Base-by-base conservation (phyloP, 805 yeast genomes). In the Pichia thaimueangensis region DNA sequence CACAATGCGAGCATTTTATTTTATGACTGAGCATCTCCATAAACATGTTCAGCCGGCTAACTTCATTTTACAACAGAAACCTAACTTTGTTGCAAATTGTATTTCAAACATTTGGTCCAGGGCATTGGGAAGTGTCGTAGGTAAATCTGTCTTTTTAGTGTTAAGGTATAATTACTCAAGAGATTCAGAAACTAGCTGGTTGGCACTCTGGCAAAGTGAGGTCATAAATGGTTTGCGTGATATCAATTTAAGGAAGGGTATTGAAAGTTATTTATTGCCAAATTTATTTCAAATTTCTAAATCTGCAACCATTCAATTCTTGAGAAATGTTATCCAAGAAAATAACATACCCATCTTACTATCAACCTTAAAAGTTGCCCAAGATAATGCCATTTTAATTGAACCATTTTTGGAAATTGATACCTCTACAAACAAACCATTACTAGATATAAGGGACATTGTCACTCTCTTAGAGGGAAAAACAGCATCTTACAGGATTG, bases 51-150 rank as follows among this genome's bases (percentile, higher is more conserved):
- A 73, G 15, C 61, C 72, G 6, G 52, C 59, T 0, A 51, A 54
- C 25, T 61, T 56, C 39, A 61, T 86, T 9, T 39, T 80, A 2
- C 48, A 55, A 1, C 42, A 58, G 5, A 69, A 69, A 28, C 78
- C 83, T 1, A 34, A 49, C 1, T 77, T 83, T 45, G 59, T 78
- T 4, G 50, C 50, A 3, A 62, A 62, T 9, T 70, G 83, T n/a
- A 54, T 83, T 12, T 51, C 62, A 2, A 59, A 69, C 15, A 78
- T 83, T 64, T 62, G 66, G 48, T 68, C 79, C 1, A 78, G 74
- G 49, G 73, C 86, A 0, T 57, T 86, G 42, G 81, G 93, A 0
- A 83, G 78, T 46, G 73, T 82, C 3, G 68, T 78, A 16, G 80
- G 84, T n/a, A 82, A 77, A 53, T 68, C 80, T 15, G 43, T 82